A percentile compares a stretch with the other conserved stretches of the same genome.
Evolutionary conservation across 139 green algal species (phyloP).

Genomic region (Chlorella sorokiniana): DNA sequence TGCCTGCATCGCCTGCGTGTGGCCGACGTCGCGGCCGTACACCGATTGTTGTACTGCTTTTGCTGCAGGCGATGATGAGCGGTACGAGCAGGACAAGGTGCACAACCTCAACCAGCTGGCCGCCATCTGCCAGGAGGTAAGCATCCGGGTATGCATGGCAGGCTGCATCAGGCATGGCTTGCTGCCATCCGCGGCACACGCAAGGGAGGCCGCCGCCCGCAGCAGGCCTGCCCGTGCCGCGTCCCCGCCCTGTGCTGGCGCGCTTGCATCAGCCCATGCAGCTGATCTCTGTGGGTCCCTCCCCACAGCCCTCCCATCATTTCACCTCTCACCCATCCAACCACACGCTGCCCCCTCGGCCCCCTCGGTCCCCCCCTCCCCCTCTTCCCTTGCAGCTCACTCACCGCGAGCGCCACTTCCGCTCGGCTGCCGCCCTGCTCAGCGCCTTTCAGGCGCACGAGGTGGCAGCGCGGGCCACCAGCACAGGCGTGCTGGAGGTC

Average conservation of each 20-base stretch:
- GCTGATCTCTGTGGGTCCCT: too few relatives aligned
- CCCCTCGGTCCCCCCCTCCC: not conserved
- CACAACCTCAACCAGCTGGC: slow-evolving; percentile 35
- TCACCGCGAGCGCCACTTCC: not conserved
- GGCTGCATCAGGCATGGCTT: not conserved
- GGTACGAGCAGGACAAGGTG: not conserved
- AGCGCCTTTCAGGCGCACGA: slow-evolving; percentile 10
- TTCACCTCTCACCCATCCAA: not conserved
- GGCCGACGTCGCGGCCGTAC: not conserved
- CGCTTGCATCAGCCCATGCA: too few relatives aligned
- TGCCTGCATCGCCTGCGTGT: too few relatives aligned
- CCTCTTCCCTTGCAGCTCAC: not conserved
- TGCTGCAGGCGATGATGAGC: slow-evolving; percentile 19
- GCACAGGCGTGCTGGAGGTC: not conserved
- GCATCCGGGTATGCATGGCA: not conserved
- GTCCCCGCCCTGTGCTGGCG: too few relatives aligned
- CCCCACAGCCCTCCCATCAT: too few relatives aligned
- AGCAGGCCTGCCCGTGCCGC: too few relatives aligned
- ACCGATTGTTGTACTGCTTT: not conserved
- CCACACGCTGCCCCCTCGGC: too few relatives aligned
- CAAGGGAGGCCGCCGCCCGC: too few relatives aligned
- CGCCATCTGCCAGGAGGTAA: slow-evolving; percentile 1
- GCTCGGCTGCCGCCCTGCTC: not conserved
- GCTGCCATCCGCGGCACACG: too few relatives aligned
- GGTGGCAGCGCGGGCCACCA: not conserved